Evolutionary conservation across 202 grass and related monocot genomes (phyloP), one percentile per base, ranked within the genome.

Genomic region (Schoenoplectus triqueter): DNA sequence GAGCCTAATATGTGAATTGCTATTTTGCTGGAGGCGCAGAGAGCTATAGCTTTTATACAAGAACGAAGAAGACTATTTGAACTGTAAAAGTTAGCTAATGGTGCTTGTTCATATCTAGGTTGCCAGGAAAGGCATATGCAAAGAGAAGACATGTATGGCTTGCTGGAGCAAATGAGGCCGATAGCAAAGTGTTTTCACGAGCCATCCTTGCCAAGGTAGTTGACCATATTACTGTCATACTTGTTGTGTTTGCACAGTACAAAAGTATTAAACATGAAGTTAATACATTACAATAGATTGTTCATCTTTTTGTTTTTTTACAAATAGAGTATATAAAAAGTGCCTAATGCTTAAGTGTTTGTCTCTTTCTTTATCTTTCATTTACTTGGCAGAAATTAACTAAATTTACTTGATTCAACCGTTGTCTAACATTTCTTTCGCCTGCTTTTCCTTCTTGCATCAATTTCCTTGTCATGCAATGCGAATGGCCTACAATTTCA

Each of bases 171-270:
- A 95, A 91, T 68, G 82, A 95, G 86, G 93, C 87, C 61, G 90
- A 95, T 46, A 98, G 90, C 89, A 94, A 91, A 84, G 84, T 90
- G 8, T 98, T 98, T 15, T 82, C 87, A 50, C 94, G 96, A 67
- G 96, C 96, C 7, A 98, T 98, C 71, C 96, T 98, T 20, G 96
- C 96, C 14, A 98, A 90, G 91, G 95, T 93, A 81, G 8, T 17
- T 4, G 55, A 56, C 1, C 45, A 75, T 21, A 0, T 21, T 44
- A 46, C 14, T 31, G 31, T 31, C 31, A 31, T 31, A 31, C 31
- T 31, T 31, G 0, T 31, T 31, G 31, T 31, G 31, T 31, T 31
- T 31, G 31, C 31, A 31, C 31, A 31, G 31, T 31, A 31, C 31
- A 31, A 31, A 31, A 31, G 31, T 31, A 31, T 31, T 31, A 31